Percentiles rank a stretch among this genome's conserved stretches.
phyloP scores from a whole-genome alignment of 2,329 filamentous ascomycete species.

The Claviceps digitariae region DNA sequence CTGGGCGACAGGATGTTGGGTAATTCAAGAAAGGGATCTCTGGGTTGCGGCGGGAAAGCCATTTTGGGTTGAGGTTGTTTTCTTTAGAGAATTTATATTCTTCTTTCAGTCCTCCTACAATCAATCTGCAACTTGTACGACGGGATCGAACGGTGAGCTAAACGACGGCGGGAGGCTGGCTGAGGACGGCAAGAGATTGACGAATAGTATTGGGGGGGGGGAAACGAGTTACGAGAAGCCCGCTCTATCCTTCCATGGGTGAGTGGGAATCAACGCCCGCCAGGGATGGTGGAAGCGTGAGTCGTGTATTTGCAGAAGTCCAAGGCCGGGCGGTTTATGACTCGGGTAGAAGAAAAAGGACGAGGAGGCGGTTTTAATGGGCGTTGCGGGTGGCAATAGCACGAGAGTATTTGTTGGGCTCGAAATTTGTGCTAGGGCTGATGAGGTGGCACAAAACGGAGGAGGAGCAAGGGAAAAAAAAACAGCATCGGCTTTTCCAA shows the following conservation, averaged over 20 bases:
- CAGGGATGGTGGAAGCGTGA: not conserved
- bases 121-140: not conserved
- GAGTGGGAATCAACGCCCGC: not conserved
- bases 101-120: not conserved
- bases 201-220: conserved; percentile 2
- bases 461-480: not conserved
- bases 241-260: conserved; percentile 1
- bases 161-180: conserved; percentile 3
- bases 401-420: conserved; percentile 1
- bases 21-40: conserved; percentile 21
- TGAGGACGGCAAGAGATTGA: not conserved
- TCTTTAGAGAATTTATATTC: not conserved
- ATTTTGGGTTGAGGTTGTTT: conserved; percentile 10
- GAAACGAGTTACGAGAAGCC: not conserved
- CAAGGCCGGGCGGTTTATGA: not conserved
- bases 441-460: not conserved
- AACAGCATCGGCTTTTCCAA: conserved; percentile 1
- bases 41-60: conserved; percentile 23
- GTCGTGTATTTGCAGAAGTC: conserved; percentile 1
- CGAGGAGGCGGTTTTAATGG: not conserved
- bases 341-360: not conserved
- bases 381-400: conserved; percentile 3
- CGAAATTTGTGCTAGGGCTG: not conserved
- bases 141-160: not conserved
- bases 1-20: conserved; percentile 24